Evolutionary conservation across 805 yeast species (phyloP).

Genomic region (Saturnispora kantuleensis): DNA sequence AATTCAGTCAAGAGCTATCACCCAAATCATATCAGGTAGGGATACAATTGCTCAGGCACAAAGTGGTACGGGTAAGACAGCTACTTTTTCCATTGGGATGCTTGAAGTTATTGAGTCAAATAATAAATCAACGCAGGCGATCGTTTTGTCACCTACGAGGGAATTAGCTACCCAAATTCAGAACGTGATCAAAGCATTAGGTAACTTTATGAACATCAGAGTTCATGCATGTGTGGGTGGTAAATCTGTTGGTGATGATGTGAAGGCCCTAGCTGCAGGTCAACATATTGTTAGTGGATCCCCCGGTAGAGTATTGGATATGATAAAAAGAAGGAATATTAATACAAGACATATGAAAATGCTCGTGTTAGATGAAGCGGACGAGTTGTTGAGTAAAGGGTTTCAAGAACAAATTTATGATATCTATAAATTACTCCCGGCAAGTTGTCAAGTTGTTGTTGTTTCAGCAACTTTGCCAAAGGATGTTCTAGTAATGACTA

Average conservation of each 20-base stretch:
- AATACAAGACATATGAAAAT: conserved; percentile 71
- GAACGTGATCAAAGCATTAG: conserved; percentile 76
- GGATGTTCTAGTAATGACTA: conserved; percentile 86
- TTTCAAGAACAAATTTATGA: conserved; percentile 94
- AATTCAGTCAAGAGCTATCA: conserved; percentile 93
- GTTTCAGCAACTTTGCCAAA: conserved; percentile 90
- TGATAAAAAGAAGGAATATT: conserved; percentile 76
- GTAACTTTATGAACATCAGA: conserved; percentile 76
- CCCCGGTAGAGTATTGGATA: conserved; percentile 90
- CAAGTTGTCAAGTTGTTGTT: conserved; percentile 83
- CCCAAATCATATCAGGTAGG: conserved; percentile 88
- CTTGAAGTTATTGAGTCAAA: conserved; percentile 74
- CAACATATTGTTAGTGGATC: conserved; percentile 94
- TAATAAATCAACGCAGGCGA: conserved; percentile 71
- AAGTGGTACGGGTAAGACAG: conserved; percentile 99
- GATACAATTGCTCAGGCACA: conserved; percentile 98
- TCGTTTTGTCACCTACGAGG: conserved; percentile 90
- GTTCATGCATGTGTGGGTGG: conserved; percentile 96
- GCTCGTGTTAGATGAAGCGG: conserved; percentile 93
- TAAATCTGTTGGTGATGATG: conserved; percentile 71
- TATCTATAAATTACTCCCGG: conserved; percentile 75
- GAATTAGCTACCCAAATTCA: conserved; percentile 92
- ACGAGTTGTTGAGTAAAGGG: conserved; percentile 86
- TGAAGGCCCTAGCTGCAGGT: conserved; percentile 62
- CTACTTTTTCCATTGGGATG: conserved; percentile 92